Evolutionary conservation across 2,329 filamentous ascomycete species (phyloP).

Genomic region (Pseudonectria foliicola): DNA sequence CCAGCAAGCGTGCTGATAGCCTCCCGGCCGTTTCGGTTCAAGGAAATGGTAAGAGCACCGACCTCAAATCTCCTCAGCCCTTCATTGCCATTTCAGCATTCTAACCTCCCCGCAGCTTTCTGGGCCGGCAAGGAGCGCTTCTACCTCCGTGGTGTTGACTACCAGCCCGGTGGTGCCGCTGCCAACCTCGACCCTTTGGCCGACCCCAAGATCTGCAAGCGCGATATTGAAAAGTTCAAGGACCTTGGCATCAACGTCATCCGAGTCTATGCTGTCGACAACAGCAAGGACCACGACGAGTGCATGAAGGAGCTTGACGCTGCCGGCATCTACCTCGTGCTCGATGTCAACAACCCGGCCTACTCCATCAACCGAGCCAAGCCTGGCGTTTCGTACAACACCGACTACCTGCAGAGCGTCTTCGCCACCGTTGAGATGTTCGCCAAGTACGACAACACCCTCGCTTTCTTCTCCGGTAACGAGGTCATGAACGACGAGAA

Average conservation of each 20-base stretch:
- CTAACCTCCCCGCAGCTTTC: constrained; percentile 38
- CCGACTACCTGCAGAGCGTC: constrained; percentile 72
- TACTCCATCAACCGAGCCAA: constrained; percentile 79
- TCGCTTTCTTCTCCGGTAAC: constrained; percentile 80
- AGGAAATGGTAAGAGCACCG: constrained; percentile 54
- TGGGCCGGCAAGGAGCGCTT: constrained; percentile 46
- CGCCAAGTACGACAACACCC: constrained; percentile 73
- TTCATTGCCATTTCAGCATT: not conserved
- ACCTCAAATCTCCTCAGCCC: not conserved
- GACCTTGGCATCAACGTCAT: constrained; percentile 84
- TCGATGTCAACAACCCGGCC: constrained; percentile 83
- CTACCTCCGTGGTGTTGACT: constrained; percentile 55
- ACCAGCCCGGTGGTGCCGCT: constrained; percentile 55
- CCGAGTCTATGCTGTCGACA: constrained; percentile 90
- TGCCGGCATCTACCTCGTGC: constrained; percentile 84
- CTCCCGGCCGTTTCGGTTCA: constrained; percentile 45
- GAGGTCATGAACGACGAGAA: constrained; percentile 67
- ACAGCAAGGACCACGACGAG: constrained; percentile 69
- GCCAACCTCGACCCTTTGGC: constrained; percentile 65
- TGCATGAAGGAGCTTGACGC: constrained; percentile 78
- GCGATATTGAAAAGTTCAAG: constrained; percentile 76
- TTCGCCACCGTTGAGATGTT: constrained; percentile 87
- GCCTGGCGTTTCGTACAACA: constrained; percentile 80
- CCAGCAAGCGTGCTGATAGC: constrained; percentile 39
- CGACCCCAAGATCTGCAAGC: constrained; percentile 61